Conservation (phyloP, 805 yeast genomes). For the Saturnispora bothae region DNA sequence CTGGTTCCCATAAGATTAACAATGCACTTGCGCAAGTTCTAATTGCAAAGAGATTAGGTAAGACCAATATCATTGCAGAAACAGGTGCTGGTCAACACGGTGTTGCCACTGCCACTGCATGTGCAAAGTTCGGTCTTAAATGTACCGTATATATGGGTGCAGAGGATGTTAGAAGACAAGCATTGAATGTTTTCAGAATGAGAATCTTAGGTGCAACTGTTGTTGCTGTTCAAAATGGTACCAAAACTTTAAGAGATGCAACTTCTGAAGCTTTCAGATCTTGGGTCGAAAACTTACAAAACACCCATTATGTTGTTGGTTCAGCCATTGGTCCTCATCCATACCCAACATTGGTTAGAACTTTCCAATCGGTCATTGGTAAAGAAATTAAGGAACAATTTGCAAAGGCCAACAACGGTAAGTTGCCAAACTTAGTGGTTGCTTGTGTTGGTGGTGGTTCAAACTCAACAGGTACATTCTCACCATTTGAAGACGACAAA, state of each 20-base stretch:
- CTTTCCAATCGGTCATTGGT: constrained; percentile 97
- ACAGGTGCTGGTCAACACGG: constrained; percentile 95
- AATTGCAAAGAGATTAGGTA: constrained; percentile 70
- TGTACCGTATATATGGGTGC: constrained; percentile 99
- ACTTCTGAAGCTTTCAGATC: constrained; percentile 92
- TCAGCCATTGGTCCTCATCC: constrained; percentile 99
- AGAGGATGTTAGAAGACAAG: constrained; percentile 97
- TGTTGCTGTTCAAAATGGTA: constrained; percentile 87
- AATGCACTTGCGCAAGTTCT: constrained; percentile 77
- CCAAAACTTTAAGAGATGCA: constrained; percentile 93
- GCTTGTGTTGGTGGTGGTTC: constrained; percentile 99
- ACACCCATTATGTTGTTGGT: constrained; percentile 94
- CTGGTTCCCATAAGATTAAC: constrained; percentile 82
- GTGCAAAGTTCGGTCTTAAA: constrained; percentile 85
- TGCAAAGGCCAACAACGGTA: constrained; percentile 64
- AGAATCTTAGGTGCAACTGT: constrained; percentile 93
- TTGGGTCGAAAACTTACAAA: constrained; percentile 83
- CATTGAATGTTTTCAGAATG: constrained; percentile 96
- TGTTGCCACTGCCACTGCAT: constrained; percentile 87
- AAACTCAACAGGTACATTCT: constrained; percentile 90
- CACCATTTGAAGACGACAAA: constrained; percentile 78
- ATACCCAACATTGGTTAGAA: constrained; percentile 93
- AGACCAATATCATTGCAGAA: constrained; percentile 70
- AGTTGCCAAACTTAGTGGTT: constrained; percentile 84
- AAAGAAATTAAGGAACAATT: constrained; percentile 89